Base-by-base conservation (phyloP, 1,139 yeast genomes). In the Candida neerlandica region DNA sequence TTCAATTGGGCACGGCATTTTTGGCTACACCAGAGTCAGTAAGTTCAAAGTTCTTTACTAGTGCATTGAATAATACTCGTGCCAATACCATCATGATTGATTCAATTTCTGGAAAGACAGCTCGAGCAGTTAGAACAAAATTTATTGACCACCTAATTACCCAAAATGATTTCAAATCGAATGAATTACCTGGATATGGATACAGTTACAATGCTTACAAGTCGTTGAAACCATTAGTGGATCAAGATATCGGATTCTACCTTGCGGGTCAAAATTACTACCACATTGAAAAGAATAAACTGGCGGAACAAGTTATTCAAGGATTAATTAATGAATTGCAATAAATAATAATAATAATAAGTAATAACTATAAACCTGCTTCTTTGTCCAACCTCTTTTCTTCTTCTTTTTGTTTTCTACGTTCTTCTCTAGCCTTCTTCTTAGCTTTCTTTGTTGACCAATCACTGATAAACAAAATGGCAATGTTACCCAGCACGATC, bases 1-100 rank as follows among this genome's bases (percentile, higher is more conserved):
- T 75, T 19, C 82, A 75, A 51, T 29, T 78, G 43, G 84, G 84
- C 0, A 74, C 81, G 0, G 68, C 67, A 1, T 78, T 77, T 57
- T 63, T 79, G 12, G 65, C 72, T 1, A 62, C 76, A 0, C 55
- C 59, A 4, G 80, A 74, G 46, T 63, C 74, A 1, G 50, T 50
- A 5, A 62, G 64, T 2, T 55, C 58, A 19, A 53, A 50, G 6
- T 67, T 57, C 49, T 61, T 69, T 39, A 46, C 50, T 12, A 41
- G 43, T 5, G 48, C 56, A 6, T 26, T 43, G 5, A 26, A 34
- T 3, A 43, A 47, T 2, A 39, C 46, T 3, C 46, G 46, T 4
- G 33, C 46, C 4, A 59, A 67, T 1, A 73, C 79, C 1, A 57
- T 62, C 0, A 66, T 72, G 73, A 69, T 71, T 1, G 55, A 61